phyloP scores from a whole-genome alignment of 2,329 filamentous ascomycete species.

The Lithohypha guttulata region DNA sequence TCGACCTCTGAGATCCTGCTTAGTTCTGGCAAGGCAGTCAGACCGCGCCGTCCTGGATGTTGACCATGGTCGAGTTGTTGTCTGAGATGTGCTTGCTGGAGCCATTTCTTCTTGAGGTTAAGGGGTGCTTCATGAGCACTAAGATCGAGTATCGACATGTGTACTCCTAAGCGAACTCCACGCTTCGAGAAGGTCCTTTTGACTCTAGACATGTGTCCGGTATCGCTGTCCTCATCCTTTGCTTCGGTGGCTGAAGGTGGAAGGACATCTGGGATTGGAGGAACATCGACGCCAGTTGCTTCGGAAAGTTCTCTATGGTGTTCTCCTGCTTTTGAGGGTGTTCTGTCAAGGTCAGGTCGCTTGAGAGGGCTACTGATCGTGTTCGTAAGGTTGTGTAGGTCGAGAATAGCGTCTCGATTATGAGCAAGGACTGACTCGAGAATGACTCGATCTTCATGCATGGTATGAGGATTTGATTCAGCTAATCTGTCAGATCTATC shows the following conservation, averaged over 20 bases:
- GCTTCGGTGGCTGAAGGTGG: conserved; percentile 8
- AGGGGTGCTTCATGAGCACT: conserved; percentile 17
- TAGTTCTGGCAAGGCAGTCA: conserved; percentile 13
- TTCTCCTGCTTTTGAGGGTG: conserved; percentile 13
- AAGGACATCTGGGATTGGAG: conserved; percentile 16
- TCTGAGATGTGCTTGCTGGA: conserved; percentile 12
- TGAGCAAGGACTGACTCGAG: conserved; percentile 19
- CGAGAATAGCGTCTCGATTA: conserved; percentile 17
- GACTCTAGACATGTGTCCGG: neutral
- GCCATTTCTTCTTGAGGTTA: conserved; percentile 20
- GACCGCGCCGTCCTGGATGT: conserved; percentile 1
- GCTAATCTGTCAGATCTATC: conserved; percentile 12
- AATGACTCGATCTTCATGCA: conserved; percentile 20
- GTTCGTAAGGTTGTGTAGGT: conserved; percentile 14
- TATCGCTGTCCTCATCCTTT: conserved; percentile 4
- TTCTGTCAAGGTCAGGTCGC: conserved; percentile 6
- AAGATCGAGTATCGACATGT: conserved; percentile 20
- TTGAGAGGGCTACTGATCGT: conserved; percentile 10
- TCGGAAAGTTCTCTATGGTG: conserved; percentile 18
- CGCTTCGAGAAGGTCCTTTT: conserved; percentile 17
- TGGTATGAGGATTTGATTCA: conserved; percentile 16
- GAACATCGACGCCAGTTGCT: conserved; percentile 17
- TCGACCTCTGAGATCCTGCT: conserved; percentile 18
- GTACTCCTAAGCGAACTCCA: conserved; percentile 18
- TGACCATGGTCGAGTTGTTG: neutral